Base-by-base conservation (phyloP, 2,329 filamentous ascomycete genomes). In the Aspergillus sp. region DNA sequence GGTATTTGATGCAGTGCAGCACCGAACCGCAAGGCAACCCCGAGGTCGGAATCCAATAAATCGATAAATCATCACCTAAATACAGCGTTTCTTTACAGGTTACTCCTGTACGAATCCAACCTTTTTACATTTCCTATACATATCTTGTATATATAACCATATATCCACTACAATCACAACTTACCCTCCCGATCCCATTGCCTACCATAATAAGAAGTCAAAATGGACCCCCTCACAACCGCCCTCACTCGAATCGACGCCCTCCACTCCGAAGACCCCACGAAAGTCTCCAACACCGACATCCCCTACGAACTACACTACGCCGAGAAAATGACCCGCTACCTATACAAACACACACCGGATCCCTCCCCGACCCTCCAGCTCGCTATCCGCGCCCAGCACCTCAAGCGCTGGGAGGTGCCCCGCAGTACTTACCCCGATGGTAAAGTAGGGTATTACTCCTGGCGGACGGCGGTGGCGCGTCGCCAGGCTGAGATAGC, bases 331-430 rank as follows among this genome's bases (percentile, higher is more conserved):
- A 93, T 93, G 89, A 91, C 89, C 54, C 77, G 80, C 32, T 95
- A 90, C 82, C 87, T 96, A 32, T 72, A 80, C 8, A 77, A 82
- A 15, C 85, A 87, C 63, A 77, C 78, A 8, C 86, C 90, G 0
- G 67, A 80, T 27, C 87, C 91, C 1, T 86, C 88, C 2, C 87
- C 88, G 1, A 77, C 85, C 23, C 81, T 96, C 57, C 86, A 86
- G 63, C 82, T 95, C 50, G 92, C 92, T 17, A 89, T 92, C 66
- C 88, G 91, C 65, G 91, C 91, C 10, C 92, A 96, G 75, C 92
- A 96, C 75, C 90, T 96, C 69, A 85, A 88, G 56, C 87, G 90
- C 77, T 96, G 91, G 91, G 90, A 96, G 76, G 85, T 94, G 1
- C 90, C 91, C 0, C 88, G 91, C 52, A 79, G 81, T 64, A 84